Percentiles rank a stretch among this genome's conserved stretches.
Evolutionary conservation across 257 asterid genomes (phyloP).

Genomic region (Solanum virginianum): DNA sequence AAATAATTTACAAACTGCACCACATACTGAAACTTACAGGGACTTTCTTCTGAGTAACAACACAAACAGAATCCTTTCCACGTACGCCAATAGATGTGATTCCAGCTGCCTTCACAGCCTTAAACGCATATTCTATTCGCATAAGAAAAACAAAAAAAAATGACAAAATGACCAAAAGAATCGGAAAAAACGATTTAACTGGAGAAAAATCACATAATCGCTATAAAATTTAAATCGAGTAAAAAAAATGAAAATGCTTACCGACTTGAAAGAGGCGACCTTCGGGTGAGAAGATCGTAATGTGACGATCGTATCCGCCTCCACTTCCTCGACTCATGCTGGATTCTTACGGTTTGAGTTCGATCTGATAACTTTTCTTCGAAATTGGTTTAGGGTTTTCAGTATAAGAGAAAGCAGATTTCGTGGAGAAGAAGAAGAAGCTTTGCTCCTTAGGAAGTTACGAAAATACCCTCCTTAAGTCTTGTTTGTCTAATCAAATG

Average conservation of each 20-base stretch:
- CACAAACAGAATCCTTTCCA: slow-evolving; percentile 90
- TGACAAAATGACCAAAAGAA: not conserved
- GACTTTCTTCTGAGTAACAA: slow-evolving; percentile 99
- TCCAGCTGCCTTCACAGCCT: slow-evolving; percentile 93
- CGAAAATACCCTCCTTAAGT: not conserved
- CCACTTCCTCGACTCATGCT: slow-evolving; percentile 96
- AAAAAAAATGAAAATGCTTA: not conserved
- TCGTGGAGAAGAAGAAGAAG: not conserved
- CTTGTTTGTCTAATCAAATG: not conserved
- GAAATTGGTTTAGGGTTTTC: not conserved
- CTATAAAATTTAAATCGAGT: not conserved
- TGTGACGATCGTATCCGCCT: slow-evolving; percentile 99
- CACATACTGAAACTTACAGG: slow-evolving; percentile 26
- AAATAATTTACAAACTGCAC: not conserved
- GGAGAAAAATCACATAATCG: not conserved
- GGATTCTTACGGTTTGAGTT: not conserved
- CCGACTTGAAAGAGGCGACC: slow-evolving; percentile 97
- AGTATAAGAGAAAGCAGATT: not conserved
- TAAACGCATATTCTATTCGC: slow-evolving; percentile 34
- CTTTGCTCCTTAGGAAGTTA: not conserved
- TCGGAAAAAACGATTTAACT: too few relatives aligned
- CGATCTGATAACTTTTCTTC: not conserved
- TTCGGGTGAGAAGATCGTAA: slow-evolving; percentile 99
- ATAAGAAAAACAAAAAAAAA: not conserved
- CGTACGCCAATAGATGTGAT: slow-evolving; percentile 95